A percentile compares a stretch with the other conserved stretches of the same genome.
phyloP scores from a whole-genome alignment of 805 yeast genomes.

The Kluyveromyces aestuarii region DNA sequence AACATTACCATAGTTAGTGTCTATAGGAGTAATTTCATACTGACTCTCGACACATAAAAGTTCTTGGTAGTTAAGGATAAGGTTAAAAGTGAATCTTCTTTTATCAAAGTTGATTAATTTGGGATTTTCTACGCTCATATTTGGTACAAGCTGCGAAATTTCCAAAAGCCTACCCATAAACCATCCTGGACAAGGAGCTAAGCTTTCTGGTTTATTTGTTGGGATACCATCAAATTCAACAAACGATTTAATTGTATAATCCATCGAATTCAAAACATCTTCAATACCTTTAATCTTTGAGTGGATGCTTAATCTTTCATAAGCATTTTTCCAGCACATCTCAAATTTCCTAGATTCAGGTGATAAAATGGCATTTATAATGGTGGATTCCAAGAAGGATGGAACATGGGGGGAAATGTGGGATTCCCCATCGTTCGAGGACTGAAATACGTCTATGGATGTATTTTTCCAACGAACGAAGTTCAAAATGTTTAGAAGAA shows the following conservation, averaged over 20 bases:
- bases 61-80: conserved; percentile 45
- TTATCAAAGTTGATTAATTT: conserved; percentile 78
- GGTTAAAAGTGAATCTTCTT: conserved; percentile 56
- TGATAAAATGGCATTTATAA: conserved; percentile 61
- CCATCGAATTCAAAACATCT: conserved; percentile 13
- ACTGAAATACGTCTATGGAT: conserved; percentile 38
- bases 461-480: conserved; percentile 62
- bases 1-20: conserved; percentile 11
- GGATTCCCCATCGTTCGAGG: conserved; percentile 26
- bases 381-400: conserved; percentile 74
- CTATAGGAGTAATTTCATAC: conserved; percentile 8
- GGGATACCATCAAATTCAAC: conserved; percentile 27
- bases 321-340: conserved; percentile 58
- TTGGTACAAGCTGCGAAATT: conserved; percentile 68
- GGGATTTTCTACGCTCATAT: conserved; percentile 57
- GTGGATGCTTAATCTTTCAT: conserved; percentile 22
- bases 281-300: conserved; percentile 25
- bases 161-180: conserved; percentile 70
- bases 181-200: conserved; percentile 92
- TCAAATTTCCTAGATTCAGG: conserved; percentile 73
- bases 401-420: conserved; percentile 51
- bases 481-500: conserved; percentile 56
- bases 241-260: conserved; percentile 22
- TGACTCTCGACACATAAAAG: conserved; percentile 25
- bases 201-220: conserved; percentile 29